Percentiles rank a stretch among this genome's conserved stretches.
Evolutionary conservation across 106 monocot species (phyloP).

Genomic region (Apostasia ramifera): DNA sequence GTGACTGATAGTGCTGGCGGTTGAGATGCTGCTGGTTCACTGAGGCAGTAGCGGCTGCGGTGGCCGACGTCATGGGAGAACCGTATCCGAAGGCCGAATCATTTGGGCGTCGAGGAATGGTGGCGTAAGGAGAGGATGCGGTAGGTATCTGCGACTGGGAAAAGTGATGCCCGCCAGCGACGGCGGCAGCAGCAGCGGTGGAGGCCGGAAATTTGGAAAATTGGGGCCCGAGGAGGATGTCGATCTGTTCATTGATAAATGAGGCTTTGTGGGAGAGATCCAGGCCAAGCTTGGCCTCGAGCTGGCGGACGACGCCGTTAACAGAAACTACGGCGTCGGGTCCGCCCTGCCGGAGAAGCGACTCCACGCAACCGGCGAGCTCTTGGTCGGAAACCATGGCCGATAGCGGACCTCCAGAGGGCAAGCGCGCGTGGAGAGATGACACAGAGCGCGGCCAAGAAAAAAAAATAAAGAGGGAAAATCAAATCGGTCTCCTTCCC

Average conservation of each 20-base stretch:
- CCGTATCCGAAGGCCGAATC: conserved; percentile 2
- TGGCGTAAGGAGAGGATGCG: conserved; percentile 20
- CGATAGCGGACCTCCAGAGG: neutral
- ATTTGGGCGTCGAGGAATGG: conserved; percentile 25
- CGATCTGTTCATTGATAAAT: conserved; percentile 74
- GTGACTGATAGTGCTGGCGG: neutral
- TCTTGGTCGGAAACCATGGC: conserved; percentile 81
- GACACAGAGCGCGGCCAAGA: neutral
- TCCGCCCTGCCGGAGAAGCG: conserved; percentile 55
- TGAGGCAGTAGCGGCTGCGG: conserved; percentile 5
- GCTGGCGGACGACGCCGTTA: conserved; percentile 54
- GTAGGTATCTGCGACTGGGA: conserved; percentile 13
- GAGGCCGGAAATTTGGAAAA: conserved; percentile 1
- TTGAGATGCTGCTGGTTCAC: conserved; percentile 4
- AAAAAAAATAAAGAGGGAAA: neutral
- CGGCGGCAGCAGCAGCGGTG: conserved; percentile 12
- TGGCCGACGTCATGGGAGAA: conserved; percentile 1
- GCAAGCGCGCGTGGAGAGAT: neutral
- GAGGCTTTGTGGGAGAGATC: conserved; percentile 85
- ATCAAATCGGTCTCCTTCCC: neutral
- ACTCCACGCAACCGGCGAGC: conserved; percentile 73
- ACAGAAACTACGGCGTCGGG: conserved; percentile 25
- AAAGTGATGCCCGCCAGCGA: conserved; percentile 10
- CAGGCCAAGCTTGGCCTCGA: conserved; percentile 67
- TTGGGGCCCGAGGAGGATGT: conserved; percentile 37